Conservation (phyloP, 805 yeast genomes). For the Jamesozyma gamospora region DNA sequence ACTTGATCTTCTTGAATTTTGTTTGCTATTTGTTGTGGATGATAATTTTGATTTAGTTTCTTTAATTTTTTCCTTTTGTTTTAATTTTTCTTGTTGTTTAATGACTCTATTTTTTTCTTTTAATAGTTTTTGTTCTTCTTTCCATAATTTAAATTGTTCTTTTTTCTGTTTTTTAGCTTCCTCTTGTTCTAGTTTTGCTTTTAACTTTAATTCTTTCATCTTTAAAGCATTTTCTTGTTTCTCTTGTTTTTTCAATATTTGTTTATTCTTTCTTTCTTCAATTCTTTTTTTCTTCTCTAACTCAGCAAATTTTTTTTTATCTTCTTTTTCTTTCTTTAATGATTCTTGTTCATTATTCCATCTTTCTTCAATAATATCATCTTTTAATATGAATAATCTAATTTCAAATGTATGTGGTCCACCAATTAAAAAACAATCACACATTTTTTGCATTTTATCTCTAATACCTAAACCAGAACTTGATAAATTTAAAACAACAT, state of each 20-base stretch:
- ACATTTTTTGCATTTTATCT: constrained; percentile 80
- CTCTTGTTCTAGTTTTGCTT: constrained; percentile 17
- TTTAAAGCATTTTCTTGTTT: constrained; percentile 12
- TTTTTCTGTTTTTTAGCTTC: constrained; percentile 11
- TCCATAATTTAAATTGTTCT: constrained; percentile 16
- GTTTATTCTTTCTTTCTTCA: constrained; percentile 22
- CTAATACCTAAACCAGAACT: constrained; percentile 25
- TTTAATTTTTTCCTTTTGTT: not conserved
- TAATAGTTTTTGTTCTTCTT: constrained; percentile 12
- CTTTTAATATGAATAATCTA: constrained; percentile 74
- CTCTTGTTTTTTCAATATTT: constrained; percentile 17
- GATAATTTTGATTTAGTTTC: not conserved
- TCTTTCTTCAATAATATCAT: constrained; percentile 53
- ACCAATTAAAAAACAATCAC: constrained; percentile 59
- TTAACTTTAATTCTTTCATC: constrained; percentile 16
- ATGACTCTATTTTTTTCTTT: constrained; percentile 5
- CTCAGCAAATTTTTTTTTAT: constrained; percentile 29
- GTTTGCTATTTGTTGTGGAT: not conserved
- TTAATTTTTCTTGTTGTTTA: constrained; percentile 2
- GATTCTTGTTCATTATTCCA: constrained; percentile 34
- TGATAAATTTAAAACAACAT: not conserved
- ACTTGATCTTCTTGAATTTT: not conserved
- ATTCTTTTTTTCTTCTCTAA: constrained; percentile 22
- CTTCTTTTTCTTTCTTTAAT: constrained; percentile 30
- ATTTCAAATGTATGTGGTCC: constrained; percentile 83